Conservation (phyloP, 2,329 filamentous ascomycete genomes). For the Clathrospora elynae region DNA sequence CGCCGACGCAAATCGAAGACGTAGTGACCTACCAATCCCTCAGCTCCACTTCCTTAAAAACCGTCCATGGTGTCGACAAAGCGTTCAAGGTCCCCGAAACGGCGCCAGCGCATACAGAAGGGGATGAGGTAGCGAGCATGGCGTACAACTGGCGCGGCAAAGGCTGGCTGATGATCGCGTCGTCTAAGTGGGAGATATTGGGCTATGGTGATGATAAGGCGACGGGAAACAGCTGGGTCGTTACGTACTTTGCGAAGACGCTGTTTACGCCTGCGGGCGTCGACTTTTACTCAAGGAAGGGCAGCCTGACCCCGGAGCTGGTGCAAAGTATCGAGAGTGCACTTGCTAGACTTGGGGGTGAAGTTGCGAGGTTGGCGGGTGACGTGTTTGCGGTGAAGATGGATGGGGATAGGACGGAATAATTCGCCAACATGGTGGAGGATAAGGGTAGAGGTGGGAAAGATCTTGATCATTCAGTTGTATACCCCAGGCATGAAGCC, state of each 20-base stretch:
- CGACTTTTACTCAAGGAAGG: constrained; percentile 73
- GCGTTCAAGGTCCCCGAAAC: constrained; percentile 42
- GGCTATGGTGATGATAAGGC: constrained; percentile 69
- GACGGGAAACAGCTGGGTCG: constrained; percentile 65
- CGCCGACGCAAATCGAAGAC: constrained; percentile 64
- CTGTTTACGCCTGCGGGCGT: constrained; percentile 82
- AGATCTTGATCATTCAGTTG: background rate
- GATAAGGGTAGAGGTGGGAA: background rate
- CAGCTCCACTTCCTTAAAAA: constrained; percentile 59
- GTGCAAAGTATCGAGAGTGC: constrained; percentile 62
- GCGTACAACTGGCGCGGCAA: constrained; percentile 72
- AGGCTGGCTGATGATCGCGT: constrained; percentile 73
- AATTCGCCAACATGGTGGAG: background rate
- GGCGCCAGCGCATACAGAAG: background rate
- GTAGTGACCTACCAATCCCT: constrained; percentile 71
- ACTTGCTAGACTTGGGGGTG: constrained; percentile 57
- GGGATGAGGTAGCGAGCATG: constrained; percentile 55
- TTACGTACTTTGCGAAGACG: constrained; percentile 84
- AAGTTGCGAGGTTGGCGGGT: constrained; percentile 59
- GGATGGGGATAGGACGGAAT: constrained; percentile 32
- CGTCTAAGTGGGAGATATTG: constrained; percentile 79
- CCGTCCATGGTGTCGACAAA: constrained; percentile 69
- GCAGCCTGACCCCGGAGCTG: constrained; percentile 61
- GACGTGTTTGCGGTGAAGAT: constrained; percentile 55
- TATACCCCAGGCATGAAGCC: constrained; percentile 18